A percentile compares a stretch with the other conserved stretches of the same genome.
These are phyloP conservation scores for Zizania palustris DNA, from an alignment of 202 grass and related monocot genomes.

Conservation along the genomic window DNA sequence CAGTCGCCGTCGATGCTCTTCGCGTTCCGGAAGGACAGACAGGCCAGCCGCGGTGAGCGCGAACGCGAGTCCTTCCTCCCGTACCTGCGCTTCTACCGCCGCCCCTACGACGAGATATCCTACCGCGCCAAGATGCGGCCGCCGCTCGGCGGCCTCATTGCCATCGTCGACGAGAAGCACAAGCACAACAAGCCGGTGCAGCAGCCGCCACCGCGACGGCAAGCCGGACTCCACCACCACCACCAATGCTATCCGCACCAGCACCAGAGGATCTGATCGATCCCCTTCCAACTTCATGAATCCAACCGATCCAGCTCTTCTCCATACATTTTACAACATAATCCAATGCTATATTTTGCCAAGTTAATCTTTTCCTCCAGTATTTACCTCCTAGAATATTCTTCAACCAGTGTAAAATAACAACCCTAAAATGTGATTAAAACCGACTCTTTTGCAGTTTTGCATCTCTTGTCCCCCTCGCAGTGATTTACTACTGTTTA, in stretches of 20 bases:
- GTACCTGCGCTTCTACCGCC: constrained; percentile 83
- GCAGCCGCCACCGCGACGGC: constrained; percentile 41
- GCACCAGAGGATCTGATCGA: constrained; percentile 54
- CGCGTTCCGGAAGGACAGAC: constrained; percentile 71
- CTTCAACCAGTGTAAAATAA: constrained; percentile 63
- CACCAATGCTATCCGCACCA: constrained; percentile 25
- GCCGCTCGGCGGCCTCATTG: constrained; percentile 76
- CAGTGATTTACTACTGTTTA: neutral
- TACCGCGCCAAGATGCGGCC: constrained; percentile 92
- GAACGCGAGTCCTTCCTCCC: constrained; percentile 82
- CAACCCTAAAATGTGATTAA: constrained; percentile 64
- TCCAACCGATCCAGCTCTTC: constrained; percentile 44
- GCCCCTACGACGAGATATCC: constrained; percentile 81
- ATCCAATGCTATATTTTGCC: constrained; percentile 48
- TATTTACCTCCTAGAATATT: constrained; percentile 48
- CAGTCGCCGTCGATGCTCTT: constrained; percentile 83
- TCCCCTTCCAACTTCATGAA: neutral
- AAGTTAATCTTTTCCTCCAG: constrained; percentile 42
- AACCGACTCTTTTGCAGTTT: constrained; percentile 45
- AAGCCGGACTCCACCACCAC: constrained; percentile 39
- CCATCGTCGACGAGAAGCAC: constrained; percentile 73
- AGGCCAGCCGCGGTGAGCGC: constrained; percentile 63
- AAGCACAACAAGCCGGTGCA: constrained; percentile 48
- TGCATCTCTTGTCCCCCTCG: constrained; percentile 23
- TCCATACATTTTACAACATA: constrained; percentile 62